Evolutionary conservation across 2,329 filamentous ascomycete species (phyloP), one percentile per base, ranked within the genome.

Genomic region (Cytospora mali): DNA sequence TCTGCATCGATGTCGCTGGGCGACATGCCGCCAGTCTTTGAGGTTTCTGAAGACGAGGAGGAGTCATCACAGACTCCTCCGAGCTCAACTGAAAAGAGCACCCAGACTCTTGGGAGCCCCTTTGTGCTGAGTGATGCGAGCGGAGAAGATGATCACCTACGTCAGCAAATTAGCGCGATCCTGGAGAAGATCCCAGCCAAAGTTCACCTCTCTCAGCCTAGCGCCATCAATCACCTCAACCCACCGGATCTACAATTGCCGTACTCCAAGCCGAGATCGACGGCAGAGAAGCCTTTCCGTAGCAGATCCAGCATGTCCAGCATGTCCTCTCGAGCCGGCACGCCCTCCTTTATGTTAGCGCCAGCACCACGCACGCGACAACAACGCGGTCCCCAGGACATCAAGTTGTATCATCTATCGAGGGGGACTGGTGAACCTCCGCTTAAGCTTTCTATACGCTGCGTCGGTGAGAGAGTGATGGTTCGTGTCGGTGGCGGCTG

Each of bases 401-500:
- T 97, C 71, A 93, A 93, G 74, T 82, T 97, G 2, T 99, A 98
- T 71, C 93, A 98, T 75, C 84, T 99, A 42, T 92, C 92, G 16
- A 87, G 93, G 54, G 88, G 90, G 21, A 92, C 89, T 39, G 91
- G 91, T 62, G 89, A 95, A 67, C 86, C 92, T 14, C 95, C 95
- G 0, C 93, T 97, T 72, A 98, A 97, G 76, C 85, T 99, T 6
- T 96, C 96, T 71, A 93, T 99, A 58, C 90, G 95, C 18, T 88
- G 93, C 1, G 93, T 99, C 2, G 95, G 95, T 55, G 93, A 98
- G 75, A 88, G 95, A 57, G 93, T 98, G 65, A 98, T 99, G 95
- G 95, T 99, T 9, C 90, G 95, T 39, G 94, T 99, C 14, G 95
- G 95, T 14, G 95, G 95, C 64, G 95, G 95, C n/a, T 99, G 95